Evolutionary conservation across 2,329 filamentous ascomycete genomes (phyloP).

Genomic region (Thyridium curvatum): DNA sequence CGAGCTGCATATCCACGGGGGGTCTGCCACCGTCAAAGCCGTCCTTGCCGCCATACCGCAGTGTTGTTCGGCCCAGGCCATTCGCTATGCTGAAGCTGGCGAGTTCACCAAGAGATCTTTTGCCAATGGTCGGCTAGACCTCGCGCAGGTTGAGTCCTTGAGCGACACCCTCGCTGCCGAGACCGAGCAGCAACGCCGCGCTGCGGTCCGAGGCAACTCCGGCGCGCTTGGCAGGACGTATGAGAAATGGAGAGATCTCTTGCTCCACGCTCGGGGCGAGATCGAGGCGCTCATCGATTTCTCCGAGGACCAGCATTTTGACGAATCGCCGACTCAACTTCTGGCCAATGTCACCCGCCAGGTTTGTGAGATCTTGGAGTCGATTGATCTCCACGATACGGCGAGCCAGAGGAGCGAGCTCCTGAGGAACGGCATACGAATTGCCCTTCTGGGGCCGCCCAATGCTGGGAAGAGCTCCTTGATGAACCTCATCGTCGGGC

Average conservation of each 20-base stretch:
- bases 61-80: slow-evolving; percentile 28
- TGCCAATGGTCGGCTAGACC: slow-evolving; percentile 74
- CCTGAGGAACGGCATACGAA: slow-evolving; percentile 74
- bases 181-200: slow-evolving; percentile 87
- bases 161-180: slow-evolving; percentile 60
- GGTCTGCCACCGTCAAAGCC: slow-evolving; percentile 79
- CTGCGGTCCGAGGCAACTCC: slow-evolving; percentile 74
- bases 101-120: slow-evolving; percentile 95
- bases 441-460: slow-evolving; percentile 83
- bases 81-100: slow-evolving; percentile 88
- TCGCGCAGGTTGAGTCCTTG: slow-evolving; percentile 73
- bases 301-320: slow-evolving; percentile 94
- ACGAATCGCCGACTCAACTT: slow-evolving; percentile 72
- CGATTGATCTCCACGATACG: slow-evolving; percentile 63
- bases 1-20: slow-evolving; percentile 92
- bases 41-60: slow-evolving; percentile 71
- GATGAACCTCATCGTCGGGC: slow-evolving; percentile 81
- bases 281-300: slow-evolving; percentile 96
- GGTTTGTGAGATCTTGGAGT: slow-evolving; percentile 51
- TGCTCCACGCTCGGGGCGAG: slow-evolving; percentile 80
- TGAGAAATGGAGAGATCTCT: slow-evolving; percentile 69
- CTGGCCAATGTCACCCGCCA: slow-evolving; percentile 62
- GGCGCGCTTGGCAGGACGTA: slow-evolving; percentile 68
- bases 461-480: slow-evolving; percentile 95
- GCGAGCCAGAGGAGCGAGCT: slow-evolving; percentile 81